Base-by-base conservation (phyloP, 208 protist species). In the Endotrypanum monterogeii region DNA sequence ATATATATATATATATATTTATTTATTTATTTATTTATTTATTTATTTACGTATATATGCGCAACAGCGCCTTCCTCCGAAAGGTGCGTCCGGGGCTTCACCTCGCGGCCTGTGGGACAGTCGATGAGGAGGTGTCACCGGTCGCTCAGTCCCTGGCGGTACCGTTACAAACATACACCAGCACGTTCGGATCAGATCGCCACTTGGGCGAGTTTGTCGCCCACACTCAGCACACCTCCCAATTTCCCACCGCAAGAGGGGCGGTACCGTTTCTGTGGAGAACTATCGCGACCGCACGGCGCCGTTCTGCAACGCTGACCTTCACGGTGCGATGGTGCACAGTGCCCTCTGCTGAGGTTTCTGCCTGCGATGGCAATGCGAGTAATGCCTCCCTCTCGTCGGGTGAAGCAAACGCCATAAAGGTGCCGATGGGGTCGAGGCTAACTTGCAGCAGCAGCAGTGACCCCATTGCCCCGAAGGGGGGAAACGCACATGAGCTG, bases 291-390 rank as follows among this genome's bases (percentile, higher is more conserved):
- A 54, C 63, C 12, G 23, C 44, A n/a, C 12, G 46, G 35, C 50
- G 32, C 30, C 35, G 54, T 30, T 54, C 63, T 4, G 28, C 9
- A 39, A n/a, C 44, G n/a, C 75, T 69, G 18, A 46, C 44, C 25
- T 51, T 39, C 5, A 20, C 75, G 3, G 60, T 57, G 68, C 75
- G 61, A 0, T 71, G 52, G 62, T 61, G 44, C 67, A 65, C 75
- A 8, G 37, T 52, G 12, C 51, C 67, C 32, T 52, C 32, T 30
- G 30, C 58, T 8, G 58, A 72, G 57, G 52, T 8, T 11, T 68
- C 44, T 54, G 63, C 44, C n/a, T 48, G 44, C 3, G 61, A 52
- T 65, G 60, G 4, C 14, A 20, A 46, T 23, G 60, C n/a, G 6
- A 65, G 46, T 2, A 65, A 16, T 35, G 28, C 60, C 18, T 23